phyloP scores from a whole-genome alignment of 306 rosid species.

The Erythrophleum fordii region DNA sequence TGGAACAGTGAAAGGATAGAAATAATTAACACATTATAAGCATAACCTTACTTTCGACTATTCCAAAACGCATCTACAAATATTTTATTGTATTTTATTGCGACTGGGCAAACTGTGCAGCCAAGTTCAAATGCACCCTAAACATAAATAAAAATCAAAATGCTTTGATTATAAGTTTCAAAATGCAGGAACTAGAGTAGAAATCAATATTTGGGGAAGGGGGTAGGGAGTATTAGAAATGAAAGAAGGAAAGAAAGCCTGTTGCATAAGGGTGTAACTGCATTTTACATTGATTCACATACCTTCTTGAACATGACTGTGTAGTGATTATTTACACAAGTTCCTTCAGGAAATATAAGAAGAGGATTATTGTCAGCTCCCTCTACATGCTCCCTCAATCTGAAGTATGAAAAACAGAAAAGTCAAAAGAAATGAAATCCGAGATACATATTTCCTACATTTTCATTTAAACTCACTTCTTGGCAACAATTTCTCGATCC shows the following conservation, averaged over 20 bases:
- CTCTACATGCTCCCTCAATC: constrained; percentile 76
- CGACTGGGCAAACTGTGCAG: constrained; percentile 84
- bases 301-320: constrained; percentile 95
- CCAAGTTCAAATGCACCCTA: constrained; percentile 97
- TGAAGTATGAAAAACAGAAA: constrained; percentile 44
- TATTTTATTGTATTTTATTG: constrained; percentile 87
- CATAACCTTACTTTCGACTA: constrained; percentile 74
- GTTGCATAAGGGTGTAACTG: background rate
- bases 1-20: background rate
- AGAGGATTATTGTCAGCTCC: constrained; percentile 85
- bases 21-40: constrained; percentile 2
- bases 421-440: constrained; percentile 16
- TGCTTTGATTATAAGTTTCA: constrained; percentile 5
- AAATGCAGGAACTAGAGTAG: background rate
- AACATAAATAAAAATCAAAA: constrained; percentile 30
- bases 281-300: constrained; percentile 5
- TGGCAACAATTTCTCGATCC: constrained; percentile 84
- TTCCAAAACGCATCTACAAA: constrained; percentile 95
- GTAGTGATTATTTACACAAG: constrained; percentile 89
- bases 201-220: background rate
- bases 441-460: background rate
- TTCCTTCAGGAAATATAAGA: constrained; percentile 91
- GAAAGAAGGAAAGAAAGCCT: background rate
- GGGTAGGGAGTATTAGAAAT: background rate
- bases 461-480: constrained; percentile 62